Base-by-base conservation (phyloP, 768 basidiomycete species). In the Tricholoma hemisulphureum region DNA sequence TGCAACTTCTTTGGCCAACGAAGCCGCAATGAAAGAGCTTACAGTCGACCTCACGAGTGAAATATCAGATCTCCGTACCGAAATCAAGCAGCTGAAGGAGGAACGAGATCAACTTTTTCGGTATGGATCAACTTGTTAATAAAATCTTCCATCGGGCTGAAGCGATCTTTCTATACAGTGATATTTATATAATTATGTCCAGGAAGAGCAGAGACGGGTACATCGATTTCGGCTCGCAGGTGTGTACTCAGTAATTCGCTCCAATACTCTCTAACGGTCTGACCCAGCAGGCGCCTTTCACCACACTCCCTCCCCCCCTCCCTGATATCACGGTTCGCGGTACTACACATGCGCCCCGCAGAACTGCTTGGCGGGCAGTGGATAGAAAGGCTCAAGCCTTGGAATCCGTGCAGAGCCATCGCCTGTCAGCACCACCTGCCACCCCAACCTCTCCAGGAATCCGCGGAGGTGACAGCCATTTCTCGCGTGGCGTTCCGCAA, bases 131-230 rank as follows among this genome's bases (percentile, higher is more conserved):
- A 6, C 31, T 28, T 28, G 31, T 53, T 21, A 14, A 16, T 18
- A n/a, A n/a, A n/a, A 21, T 24, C 24, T 48, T 13, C 32, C 5
- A 18, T 10, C n/a, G 35, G 8, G 45, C n/a, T 20, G 14, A n/a
- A 13, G 28, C 28, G 14, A 53, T 20, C 10, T 13, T 31, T 34
- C 6, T 23, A 49, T 32, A n/a, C 24, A 63, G 62, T 23, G 59
- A 63, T 23, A 58, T 63, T 26, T 59, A 61, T 35, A 55, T 51
- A 39, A 58, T 63, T 35, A 63, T 63, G 62, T n/a, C 53, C 11
- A 53, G 39, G 4, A 58, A 61, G 51, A 53, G 57, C 21, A 48
- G 24, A 26, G 26, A 28, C 14, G 26, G 24, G 5, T 28, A 26
- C 46, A 5, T 4, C 7, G 10, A 26, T 28, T n/a, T 3, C 11